Conservation (phyloP, 257 asterid genomes). For the Cinchona pubescens region DNA sequence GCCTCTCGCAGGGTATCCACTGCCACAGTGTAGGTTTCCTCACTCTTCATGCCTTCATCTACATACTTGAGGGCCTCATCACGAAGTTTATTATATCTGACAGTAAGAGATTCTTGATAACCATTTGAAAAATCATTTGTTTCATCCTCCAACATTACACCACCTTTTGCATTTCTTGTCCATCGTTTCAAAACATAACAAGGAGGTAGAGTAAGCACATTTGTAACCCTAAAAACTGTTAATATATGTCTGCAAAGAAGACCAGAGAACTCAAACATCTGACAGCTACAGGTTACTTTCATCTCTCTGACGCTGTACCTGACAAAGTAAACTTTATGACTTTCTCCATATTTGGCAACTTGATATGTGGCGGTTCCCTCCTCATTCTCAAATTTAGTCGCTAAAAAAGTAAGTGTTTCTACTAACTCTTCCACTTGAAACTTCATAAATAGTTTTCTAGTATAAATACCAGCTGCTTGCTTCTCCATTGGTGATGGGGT, state of each 20-base stretch:
- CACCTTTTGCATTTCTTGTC: slow-evolving; percentile 25
- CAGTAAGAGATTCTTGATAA: slow-evolving; percentile 18
- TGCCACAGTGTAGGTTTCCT: slow-evolving; percentile 18
- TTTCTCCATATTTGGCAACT: slow-evolving; percentile 19
- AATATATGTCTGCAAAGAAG: slow-evolving; percentile 23
- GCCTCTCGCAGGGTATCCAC: slow-evolving; percentile 17
- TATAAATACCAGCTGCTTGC: slow-evolving; percentile 20
- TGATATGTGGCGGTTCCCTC: slow-evolving; percentile 12
- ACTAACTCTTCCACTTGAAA: slow-evolving; percentile 30
- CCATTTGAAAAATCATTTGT: not conserved
- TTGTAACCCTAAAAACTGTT: slow-evolving; percentile 23
- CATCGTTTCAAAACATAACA: slow-evolving; percentile 16
- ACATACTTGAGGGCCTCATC: slow-evolving; percentile 19
- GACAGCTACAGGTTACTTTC: slow-evolving; percentile 20
- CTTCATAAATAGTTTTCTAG: slow-evolving; percentile 20
- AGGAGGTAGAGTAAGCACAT: slow-evolving; percentile 22
- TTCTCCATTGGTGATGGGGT: slow-evolving; percentile 34
- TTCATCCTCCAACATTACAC: slow-evolving; percentile 15
- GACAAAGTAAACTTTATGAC: slow-evolving; percentile 10
- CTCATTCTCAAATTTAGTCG: slow-evolving; percentile 15
- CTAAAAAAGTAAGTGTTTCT: slow-evolving; percentile 24
- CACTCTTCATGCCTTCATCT: slow-evolving; percentile 17
- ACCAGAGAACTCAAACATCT: slow-evolving; percentile 26
- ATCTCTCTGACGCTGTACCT: slow-evolving; percentile 10
- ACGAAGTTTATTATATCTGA: slow-evolving; percentile 16